phyloP scores from a whole-genome alignment of 768 basidiomycete genomes.

The Roridomyces roridus region DNA sequence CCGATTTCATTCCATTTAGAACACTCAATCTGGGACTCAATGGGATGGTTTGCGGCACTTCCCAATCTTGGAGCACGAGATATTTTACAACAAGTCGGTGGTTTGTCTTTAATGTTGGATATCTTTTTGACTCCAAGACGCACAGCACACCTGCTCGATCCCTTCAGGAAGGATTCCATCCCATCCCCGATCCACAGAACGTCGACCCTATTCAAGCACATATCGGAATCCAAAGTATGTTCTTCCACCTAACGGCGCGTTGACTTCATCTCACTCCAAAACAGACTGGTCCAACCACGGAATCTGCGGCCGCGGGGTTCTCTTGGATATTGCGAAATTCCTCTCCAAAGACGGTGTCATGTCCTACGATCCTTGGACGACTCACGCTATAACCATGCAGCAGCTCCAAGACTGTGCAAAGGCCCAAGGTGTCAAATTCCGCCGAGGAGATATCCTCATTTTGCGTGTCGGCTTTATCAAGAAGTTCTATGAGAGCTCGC shows the following conservation, averaged over 20 bases:
- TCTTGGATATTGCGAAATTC: conserved; percentile 67
- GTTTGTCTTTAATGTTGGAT: neutral
- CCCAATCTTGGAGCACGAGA: conserved; percentile 55
- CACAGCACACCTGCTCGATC: conserved; percentile 49
- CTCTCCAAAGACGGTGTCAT: conserved; percentile 48
- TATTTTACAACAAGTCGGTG: conserved; percentile 68
- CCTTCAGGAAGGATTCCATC: conserved; percentile 51
- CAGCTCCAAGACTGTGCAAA: conserved; percentile 66
- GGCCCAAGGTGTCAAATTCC: conserved; percentile 62
- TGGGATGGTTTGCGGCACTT: conserved; percentile 68
- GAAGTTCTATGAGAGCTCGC: conserved; percentile 52
- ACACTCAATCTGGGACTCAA: conserved; percentile 74
- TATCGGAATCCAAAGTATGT: conserved; percentile 71
- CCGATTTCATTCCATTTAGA: conserved; percentile 45
- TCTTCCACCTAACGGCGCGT: neutral
- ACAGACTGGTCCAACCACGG: conserved; percentile 76
- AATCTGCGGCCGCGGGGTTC: conserved; percentile 71
- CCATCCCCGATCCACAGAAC: conserved; percentile 52
- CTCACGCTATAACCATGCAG: conserved; percentile 56
- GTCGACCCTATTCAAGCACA: conserved; percentile 53
- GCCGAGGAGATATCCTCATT: conserved; percentile 65
- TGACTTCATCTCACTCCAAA: neutral
- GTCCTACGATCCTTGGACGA: conserved; percentile 71
- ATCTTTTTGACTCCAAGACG: neutral
- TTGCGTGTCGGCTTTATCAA: conserved; percentile 68